A percentile compares a stretch with the other conserved stretches of the same genome.
Evolutionary conservation across 257 asterid species (phyloP).

Genomic region (Orobanche coerulescens): DNA sequence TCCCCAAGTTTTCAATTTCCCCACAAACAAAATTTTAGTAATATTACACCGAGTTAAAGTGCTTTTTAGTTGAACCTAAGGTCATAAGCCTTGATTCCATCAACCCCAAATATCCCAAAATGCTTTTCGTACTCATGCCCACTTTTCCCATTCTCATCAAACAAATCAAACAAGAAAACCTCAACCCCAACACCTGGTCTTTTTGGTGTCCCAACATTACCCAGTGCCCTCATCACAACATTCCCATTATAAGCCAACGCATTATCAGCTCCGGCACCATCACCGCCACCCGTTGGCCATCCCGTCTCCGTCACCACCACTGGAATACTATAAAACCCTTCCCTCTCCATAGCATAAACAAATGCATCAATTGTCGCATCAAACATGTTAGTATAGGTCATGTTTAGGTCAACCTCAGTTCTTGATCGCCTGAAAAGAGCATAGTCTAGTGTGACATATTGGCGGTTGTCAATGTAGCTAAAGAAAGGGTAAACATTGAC

Average conservation of each 20-base stretch:
- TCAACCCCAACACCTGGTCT: constrained; percentile 61
- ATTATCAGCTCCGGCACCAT: constrained; percentile 38
- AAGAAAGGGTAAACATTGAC: constrained; percentile 61
- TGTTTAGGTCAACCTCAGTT: constrained; percentile 27
- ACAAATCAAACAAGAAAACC: constrained; percentile 64
- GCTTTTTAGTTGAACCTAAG: constrained; percentile 29
- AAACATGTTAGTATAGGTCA: constrained; percentile 47
- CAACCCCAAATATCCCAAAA: constrained; percentile 56
- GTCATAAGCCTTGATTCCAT: constrained; percentile 52
- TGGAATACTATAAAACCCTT: constrained; percentile 49
- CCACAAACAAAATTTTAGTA: too few relatives aligned
- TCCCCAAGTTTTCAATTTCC: too few relatives aligned
- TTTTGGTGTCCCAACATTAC: constrained; percentile 59
- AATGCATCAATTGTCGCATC: constrained; percentile 64
- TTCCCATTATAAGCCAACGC: constrained; percentile 58
- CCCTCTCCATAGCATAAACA: constrained; percentile 64
- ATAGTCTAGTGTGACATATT: constrained; percentile 34
- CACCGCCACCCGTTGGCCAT: constrained; percentile 61
- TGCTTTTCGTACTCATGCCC: constrained; percentile 53
- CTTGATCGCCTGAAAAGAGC: constrained; percentile 45
- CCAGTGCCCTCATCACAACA: constrained; percentile 40
- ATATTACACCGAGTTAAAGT: too few relatives aligned
- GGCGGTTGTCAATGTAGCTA: constrained; percentile 34
- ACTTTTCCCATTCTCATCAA: constrained; percentile 60
- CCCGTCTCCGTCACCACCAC: constrained; percentile 77